Conservation (phyloP, 805 yeast genomes). For the Ogataea parapolymorpha region DNA sequence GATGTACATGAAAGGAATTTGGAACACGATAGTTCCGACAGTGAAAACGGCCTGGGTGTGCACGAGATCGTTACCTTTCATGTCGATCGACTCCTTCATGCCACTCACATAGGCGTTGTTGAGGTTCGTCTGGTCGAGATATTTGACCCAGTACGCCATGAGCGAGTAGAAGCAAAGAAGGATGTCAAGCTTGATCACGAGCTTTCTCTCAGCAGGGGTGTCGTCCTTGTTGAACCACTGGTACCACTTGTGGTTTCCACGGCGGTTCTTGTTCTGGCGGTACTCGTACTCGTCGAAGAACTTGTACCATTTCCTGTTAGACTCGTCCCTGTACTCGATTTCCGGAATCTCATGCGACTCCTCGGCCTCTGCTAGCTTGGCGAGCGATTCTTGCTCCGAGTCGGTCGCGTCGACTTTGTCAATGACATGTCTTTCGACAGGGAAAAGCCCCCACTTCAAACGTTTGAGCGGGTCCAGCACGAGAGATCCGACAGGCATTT, state of each 20-base stretch:
- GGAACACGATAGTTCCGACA: slow-evolving; percentile 53
- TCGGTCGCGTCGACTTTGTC: not conserved
- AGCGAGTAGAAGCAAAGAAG: slow-evolving; percentile 51
- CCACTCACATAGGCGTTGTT: slow-evolving; percentile 64
- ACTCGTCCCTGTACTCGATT: slow-evolving; percentile 8
- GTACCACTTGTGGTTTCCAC: slow-evolving; percentile 41
- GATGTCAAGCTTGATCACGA: slow-evolving; percentile 51
- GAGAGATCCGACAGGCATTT: not conserved
- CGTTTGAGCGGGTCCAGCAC: not conserved
- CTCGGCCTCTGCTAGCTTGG: not conserved
- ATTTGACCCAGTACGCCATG: slow-evolving; percentile 65
- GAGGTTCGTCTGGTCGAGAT: slow-evolving; percentile 55
- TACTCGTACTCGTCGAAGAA: slow-evolving; percentile 61
- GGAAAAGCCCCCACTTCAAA: not conserved
- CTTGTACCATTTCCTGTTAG: slow-evolving; percentile 40
- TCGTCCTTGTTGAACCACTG: slow-evolving; percentile 50
- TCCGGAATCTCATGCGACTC: not conserved
- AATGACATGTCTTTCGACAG: not conserved
- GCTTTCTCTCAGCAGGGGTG: slow-evolving; percentile 44
- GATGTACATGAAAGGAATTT: slow-evolving; percentile 44
- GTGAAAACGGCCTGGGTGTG: slow-evolving; percentile 28
- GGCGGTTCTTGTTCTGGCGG: slow-evolving; percentile 28
- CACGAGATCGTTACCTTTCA: slow-evolving; percentile 27
- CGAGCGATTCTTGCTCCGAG: not conserved
- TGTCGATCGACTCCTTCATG: slow-evolving; percentile 49